Base-by-base conservation (phyloP, 2,329 filamentous ascomycete species). In the Aspergillus intermedius region DNA sequence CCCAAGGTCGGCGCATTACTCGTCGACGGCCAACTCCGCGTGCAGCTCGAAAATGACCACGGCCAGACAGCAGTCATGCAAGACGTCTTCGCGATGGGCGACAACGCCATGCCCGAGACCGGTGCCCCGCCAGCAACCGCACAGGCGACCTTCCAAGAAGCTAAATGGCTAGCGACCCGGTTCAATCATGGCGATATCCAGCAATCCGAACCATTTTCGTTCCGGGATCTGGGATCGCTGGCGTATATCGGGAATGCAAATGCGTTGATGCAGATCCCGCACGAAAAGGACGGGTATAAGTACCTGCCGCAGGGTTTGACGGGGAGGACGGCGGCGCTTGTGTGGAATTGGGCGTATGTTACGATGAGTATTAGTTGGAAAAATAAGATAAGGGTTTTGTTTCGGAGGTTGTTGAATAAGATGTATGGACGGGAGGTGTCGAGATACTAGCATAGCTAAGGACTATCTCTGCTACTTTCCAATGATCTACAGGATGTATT, bases 231-330 rank as follows among this genome's bases (percentile, higher is more conserved):
- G 47, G 80, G 80, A 2, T 74, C 79, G 3, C 70, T 84, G 68
- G 80, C 80, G 0, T 83, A 83, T 46, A 72, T 83, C 15, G 80
- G 80, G 0, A 75, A 76, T 23, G 77, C 75, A 60, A 77, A 75
- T 30, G 80, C 79, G 0, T 63, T 83, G 45, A 72, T 83, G 63
- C 80, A 83, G 58, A 64, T 73, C 12, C 69, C 70, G 1, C 60
- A 66, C 5, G 56, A 62, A 12, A 44, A 51, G 3, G 49, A 46
- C 10, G 51, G 52, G 41, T 41, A 49, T 30, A 61, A 58, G 12
- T 63, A 64, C 46, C 55, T 71, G 2, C 67, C 69, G 3, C 60
- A 63, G 22, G 64, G 67, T 6, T 50, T 74, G 28, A 71, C 63
- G 21, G 71, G 70, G 1, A 62, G 67, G 44, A 64, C 62, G 49